phyloP scores from a whole-genome alignment of 2,329 filamentous ascomycete genomes.

The Sporothrix brunneoviolacea region DNA sequence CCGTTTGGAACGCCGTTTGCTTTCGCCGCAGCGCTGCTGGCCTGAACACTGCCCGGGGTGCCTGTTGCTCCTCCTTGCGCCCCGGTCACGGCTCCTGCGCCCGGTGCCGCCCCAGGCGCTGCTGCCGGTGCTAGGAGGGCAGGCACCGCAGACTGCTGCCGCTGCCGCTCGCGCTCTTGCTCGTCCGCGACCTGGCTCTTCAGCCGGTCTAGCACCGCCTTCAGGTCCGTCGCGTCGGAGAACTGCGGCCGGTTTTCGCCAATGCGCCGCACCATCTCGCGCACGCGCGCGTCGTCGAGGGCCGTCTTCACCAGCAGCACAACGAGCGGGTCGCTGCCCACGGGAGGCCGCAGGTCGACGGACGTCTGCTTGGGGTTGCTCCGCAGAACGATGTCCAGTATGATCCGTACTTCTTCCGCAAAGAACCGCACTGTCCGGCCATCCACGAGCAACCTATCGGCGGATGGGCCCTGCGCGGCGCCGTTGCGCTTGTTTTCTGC shows the following conservation, averaged over 20 bases:
- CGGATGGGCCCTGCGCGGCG: conserved; percentile 44
- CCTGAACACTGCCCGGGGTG: not conserved
- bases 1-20: conserved; percentile 29
- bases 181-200: conserved; percentile 31
- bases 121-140: conserved; percentile 15
- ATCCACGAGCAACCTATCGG: conserved; percentile 49
- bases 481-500: conserved; percentile 48
- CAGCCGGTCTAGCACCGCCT: conserved; percentile 44
- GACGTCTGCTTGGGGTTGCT: conserved; percentile 53
- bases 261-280: conserved; percentile 47
- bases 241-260: conserved; percentile 44
- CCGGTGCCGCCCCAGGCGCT: not conserved
- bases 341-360: conserved; percentile 44
- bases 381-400: conserved; percentile 51
- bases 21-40: not conserved
- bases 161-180: conserved; percentile 10
- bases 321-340: conserved; percentile 48
- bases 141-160: conserved; percentile 21
- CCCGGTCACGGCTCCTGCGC: too few relatives aligned
- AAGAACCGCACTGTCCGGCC: conserved; percentile 53
- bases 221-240: conserved; percentile 37
- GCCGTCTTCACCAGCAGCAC: conserved; percentile 52
- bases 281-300: conserved; percentile 44
- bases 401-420: conserved; percentile 51
- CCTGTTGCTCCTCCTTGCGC: not conserved